These are phyloP conservation scores for Pseudogymnoascus sp. DNA, from an alignment of 2,329 filamentous ascomycete species.

Conservation along the genomic window DNA sequence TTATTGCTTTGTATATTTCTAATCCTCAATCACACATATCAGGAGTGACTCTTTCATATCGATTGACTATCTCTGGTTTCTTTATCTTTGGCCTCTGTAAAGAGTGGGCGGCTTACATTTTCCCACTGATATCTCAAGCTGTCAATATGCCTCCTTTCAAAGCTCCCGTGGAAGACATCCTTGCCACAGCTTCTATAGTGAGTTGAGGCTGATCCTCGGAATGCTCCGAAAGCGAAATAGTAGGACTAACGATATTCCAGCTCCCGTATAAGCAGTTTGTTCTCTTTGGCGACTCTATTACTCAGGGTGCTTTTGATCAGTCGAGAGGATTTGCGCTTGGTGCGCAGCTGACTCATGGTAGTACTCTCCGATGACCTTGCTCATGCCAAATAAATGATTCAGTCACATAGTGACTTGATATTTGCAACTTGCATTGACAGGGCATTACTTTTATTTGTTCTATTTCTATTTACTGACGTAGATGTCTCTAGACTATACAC, in stretches of 20 bases:
- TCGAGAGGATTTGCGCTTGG: slow-evolving; percentile 66
- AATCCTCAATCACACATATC: background rate
- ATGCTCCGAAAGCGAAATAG: background rate
- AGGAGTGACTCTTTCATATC: background rate
- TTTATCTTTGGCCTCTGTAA: background rate
- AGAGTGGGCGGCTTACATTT: background rate
- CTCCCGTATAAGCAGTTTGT: slow-evolving; percentile 49
- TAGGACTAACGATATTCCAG: background rate
- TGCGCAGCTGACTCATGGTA: slow-evolving; percentile 54
- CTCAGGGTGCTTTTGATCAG: slow-evolving; percentile 56
- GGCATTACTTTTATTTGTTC: background rate
- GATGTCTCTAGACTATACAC: slow-evolving; percentile 52
- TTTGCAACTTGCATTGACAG: background rate
- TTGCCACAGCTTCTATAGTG: background rate
- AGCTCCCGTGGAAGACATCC: background rate
- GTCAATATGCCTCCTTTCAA: background rate
- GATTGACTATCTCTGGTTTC: background rate
- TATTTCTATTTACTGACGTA: background rate
- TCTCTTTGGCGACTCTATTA: slow-evolving; percentile 84
- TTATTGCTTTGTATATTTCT: background rate
- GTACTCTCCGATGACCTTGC: slow-evolving; percentile 32
- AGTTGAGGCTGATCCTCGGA: background rate
- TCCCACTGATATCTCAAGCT: background rate
- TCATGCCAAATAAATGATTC: background rate
- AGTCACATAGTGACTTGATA: background rate